A percentile compares a stretch with the other conserved stretches of the same genome.
Conservation (phyloP, 1,284 basidiomycete genomes). For the Tremellales sp. region DNA sequence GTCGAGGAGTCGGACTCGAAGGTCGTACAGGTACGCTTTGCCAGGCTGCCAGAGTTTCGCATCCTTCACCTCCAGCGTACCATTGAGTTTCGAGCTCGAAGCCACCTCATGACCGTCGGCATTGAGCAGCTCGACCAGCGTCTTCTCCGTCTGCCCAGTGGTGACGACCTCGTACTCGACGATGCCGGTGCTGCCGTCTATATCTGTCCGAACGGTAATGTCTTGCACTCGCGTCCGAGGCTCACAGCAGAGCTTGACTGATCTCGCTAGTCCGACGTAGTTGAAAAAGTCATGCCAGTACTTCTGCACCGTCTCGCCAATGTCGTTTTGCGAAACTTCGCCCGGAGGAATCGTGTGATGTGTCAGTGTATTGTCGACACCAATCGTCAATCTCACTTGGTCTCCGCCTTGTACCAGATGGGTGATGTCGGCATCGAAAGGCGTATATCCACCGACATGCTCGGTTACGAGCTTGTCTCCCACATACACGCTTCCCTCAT, state of each 20-base stretch:
- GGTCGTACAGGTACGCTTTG: constrained; percentile 19
- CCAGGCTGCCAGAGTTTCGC: constrained; percentile 25
- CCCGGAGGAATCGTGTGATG: constrained; percentile 25
- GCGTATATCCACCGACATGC: constrained; percentile 25
- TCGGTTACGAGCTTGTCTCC: constrained; percentile 15
- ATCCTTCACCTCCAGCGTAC: constrained; percentile 10
- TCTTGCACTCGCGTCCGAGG: constrained; percentile 16
- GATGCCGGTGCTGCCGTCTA: constrained; percentile 10
- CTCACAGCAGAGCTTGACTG: constrained; percentile 15
- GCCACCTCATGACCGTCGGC: constrained; percentile 7
- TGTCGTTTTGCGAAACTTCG: constrained; percentile 5
- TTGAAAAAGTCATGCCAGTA: constrained; percentile 32
- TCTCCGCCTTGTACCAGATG: constrained; percentile 11
- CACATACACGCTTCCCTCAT: constrained; percentile 23
- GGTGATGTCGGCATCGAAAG: constrained; percentile 25
- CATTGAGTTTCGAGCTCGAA: neutral
- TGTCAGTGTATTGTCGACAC: constrained; percentile 24
- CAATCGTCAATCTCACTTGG: constrained; percentile 18
- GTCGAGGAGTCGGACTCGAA: constrained; percentile 11
- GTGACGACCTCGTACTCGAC: constrained; percentile 15
- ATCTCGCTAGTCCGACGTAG: constrained; percentile 23
- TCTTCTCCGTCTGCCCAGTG: constrained; percentile 2
- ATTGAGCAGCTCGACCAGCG: constrained; percentile 14
- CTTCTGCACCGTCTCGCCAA: constrained; percentile 16
- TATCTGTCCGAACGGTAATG: constrained; percentile 20